Base-by-base conservation (phyloP, 164 flowering plant genomes). In the Vitis amurensis region DNA sequence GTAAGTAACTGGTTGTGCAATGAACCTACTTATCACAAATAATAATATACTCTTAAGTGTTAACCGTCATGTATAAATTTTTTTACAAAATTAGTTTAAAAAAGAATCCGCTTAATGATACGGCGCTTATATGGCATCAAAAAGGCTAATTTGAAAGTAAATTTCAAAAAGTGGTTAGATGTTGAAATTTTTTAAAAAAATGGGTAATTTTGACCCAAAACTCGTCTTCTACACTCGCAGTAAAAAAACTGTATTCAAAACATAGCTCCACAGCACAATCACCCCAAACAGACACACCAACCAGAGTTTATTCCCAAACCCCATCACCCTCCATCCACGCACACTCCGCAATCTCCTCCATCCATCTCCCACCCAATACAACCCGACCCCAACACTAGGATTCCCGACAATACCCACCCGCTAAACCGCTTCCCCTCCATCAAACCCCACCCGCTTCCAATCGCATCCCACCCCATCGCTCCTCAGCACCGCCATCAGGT, bases 321-420 rank as follows among this genome's bases (percentile, higher is more conserved):
- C 70, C 60, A 62, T 31, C 67, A 47, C 59, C 60, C 63, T 68
- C 63, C 77, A 72, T 63, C 66, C 47, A 51, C 58, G 31, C 27
- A 3, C 0, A 29, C 49, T 5, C 53, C 59, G 9, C n/a, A 63
- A 37, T 74, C 77, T 47, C 9, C 59, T 2, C 70, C 81, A 52
- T 78, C 77, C 78, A 77, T 23, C 57, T 37, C 63, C 74, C 73
- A 16, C 64, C 83, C 78, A 14, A 84, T 73, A n/a, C 37, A 64
- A 37, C 82, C 65, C 29, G 85, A 59, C 2, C 56, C 27, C 67
- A 70, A 16, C 30, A 68, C 74, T 53, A 81, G 50, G 62, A 76
- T 37, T 44, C 83, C 79, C 68, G 85, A 71, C 67, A 88, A 59
- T 10, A 64, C 59, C 85, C 82, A 85, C 74, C 92, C 89, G 62